Evolutionary conservation across 1,284 basidiomycete genomes (phyloP), one percentile per base, ranked within the genome.

Genomic region (Fomitopsis schrenkii): DNA sequence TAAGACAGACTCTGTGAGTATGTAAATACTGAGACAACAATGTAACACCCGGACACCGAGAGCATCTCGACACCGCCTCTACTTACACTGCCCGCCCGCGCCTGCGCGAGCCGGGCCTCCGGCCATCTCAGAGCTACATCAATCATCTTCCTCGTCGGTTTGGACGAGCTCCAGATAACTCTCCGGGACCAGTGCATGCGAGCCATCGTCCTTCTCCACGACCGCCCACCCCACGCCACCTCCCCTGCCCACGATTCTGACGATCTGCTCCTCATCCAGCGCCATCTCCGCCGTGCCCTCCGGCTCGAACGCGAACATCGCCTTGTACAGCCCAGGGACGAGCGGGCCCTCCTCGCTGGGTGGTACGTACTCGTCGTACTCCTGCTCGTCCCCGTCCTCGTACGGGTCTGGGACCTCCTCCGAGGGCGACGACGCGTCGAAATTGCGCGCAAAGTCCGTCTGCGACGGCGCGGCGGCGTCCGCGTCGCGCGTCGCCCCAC

Each of bases 211-310:
- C 58, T 71, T 74, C 70, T 76, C 81, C 22, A 85, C 89, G 15
- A 90, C 84, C 0, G 88, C 88, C 88, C 89, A 90, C 0, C 90
- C 89, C 3, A 88, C 85, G 0, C 88, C 89, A 0, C 88, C 89
- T 1, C 89, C 88, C 52, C 87, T 71, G 1, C 88, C 88, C 2
- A 91, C 73, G 38, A 91, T 86, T 3, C 77, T 76, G 17, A 92
- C 84, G 46, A 87, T 66, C 74, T 91, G 88, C 59, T 87, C 89
- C 73, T 92, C 88, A 63, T 79, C 82, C 54, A 92, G 71, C 52
- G 78, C 79, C 88, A 91, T 90, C 80, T 92, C 90, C 28, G 89
- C 86, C 19, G 82, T 84, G 1, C 88, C 89, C 67, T 91, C 88
- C 0, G 88, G 81, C 56, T 86, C 83, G 66, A 92, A 91, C 3